Evolutionary conservation across 805 yeast genomes (phyloP), one percentile per base, ranked within the genome.

Genomic region (Zygosaccharomyces lentus): DNA sequence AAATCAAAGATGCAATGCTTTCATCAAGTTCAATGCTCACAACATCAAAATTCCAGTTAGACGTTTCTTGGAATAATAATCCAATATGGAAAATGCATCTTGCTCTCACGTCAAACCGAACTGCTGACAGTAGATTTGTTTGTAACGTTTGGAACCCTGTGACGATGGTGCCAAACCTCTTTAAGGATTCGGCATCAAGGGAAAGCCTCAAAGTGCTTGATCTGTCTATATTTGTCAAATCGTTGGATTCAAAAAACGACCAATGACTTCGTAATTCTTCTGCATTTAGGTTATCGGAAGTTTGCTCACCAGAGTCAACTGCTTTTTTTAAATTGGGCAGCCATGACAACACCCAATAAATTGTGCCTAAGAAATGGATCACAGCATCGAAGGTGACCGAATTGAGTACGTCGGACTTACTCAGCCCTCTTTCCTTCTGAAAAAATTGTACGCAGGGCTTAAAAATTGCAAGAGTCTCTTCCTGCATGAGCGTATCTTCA

Each of bases 341-440:
- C 85, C 89, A 82, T 13, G 68, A 55, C 34, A 78, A 61, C 2
- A 81, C 66, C 81, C 88, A 78, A 13, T 71, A 66, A 1, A 82
- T 52, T 3, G 84, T 76, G 10, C 76, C 69, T 15, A 80, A 66
- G 36, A 86, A 66, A 43, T 78, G 66, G 9, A 82, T 69, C 3
- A 81, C 68, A 16, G 75, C 72, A 39, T 73, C 72, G 51, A 81
- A 72, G 10, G 78, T 69, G 10, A 73, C 73, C 13, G 68, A 60
- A 49, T 80, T 86, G 36, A 85, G 66, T 10, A 79, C 57, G 50
- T 82, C 87, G 19, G 73, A 74, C 42, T 74, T 74, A 5, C 66
- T 64, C 8, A 78, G 40, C 9, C 54, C 50, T 8, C 50, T 50
- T 6, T 49, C 55, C 15, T 45, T 54, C 3, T 59, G 51, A 42